These are phyloP conservation scores for Neoconidiobolus thromboides DNA, from an alignment of 371 early-diverging fungal species.

Conservation along the genomic window DNA sequence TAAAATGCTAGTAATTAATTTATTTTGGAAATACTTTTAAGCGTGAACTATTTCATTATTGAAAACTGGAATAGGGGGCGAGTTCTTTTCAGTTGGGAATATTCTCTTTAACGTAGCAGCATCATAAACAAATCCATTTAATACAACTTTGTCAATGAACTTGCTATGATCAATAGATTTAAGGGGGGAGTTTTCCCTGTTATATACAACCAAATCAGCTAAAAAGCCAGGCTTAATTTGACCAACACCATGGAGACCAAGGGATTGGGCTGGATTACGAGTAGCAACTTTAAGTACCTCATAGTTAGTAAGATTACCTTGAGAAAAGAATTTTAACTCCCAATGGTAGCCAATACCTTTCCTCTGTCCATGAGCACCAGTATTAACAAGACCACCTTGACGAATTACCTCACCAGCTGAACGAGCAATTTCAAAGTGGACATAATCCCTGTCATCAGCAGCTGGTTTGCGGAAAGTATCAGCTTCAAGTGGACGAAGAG, in stretches of 20 bases:
- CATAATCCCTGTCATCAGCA: background rate
- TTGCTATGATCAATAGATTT: background rate
- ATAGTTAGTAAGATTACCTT: background rate
- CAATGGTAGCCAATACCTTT: constrained; percentile 1
- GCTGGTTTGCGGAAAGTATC: background rate
- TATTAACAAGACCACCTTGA: background rate
- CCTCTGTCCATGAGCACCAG: background rate
- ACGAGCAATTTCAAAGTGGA: background rate
- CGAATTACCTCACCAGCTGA: background rate
- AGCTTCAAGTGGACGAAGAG: background rate
- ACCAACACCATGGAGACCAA: background rate
- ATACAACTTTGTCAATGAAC: background rate
- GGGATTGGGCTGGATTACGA: background rate
- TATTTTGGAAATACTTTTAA: too few relatives aligned
- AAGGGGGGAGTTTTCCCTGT: background rate
- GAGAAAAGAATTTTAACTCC: background rate
- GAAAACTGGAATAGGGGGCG: background rate
- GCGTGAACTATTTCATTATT: background rate
- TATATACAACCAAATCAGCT: background rate
- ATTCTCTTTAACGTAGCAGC: background rate
- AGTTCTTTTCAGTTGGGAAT: background rate
- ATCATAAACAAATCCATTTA: background rate
- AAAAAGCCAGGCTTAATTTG: background rate
- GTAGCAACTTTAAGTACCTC: background rate
- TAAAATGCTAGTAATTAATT: too few relatives aligned